Base-by-base conservation (phyloP, 345 rosid genomes). In the Pistacia vera region DNA sequence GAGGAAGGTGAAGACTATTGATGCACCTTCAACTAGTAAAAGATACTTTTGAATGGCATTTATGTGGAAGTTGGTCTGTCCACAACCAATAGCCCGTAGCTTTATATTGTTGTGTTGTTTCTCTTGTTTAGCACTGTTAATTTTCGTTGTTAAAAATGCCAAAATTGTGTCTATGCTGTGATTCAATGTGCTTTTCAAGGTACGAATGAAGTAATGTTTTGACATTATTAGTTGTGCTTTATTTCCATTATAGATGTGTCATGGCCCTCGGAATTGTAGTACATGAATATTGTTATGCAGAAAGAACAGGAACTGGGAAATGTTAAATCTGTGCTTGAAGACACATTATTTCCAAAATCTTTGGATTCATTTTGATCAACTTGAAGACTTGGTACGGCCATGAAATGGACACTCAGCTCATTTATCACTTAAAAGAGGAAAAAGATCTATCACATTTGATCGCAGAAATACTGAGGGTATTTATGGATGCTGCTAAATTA, bases 1-100 rank as follows among this genome's bases (percentile, higher is more conserved):
- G 90, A 89, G 44, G 92, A 89, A 63, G 81, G 83, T 60, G 92
- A 85, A 77, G 92, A 88, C 78, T 86, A 83, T 68, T 83, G 77
- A 81, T 64, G 16, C 41, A 41, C 52, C 36, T 55, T 35, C 52
- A 5, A 46, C 5, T 51, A 57, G 6, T 58, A 14, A 62, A 36
- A 22, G 20, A 54, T 54, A 59, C 33, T 38, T 71, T 51, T 71
- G 20, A 30, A 48, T 59, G 56, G 48, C 58, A 11, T 72, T 60
- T 30, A 61, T 61, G 41, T 49, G 68, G 56, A 61, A 18, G 44
- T 72, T 72, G 58, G 30, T 30, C 58, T 38, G 63, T 46, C 44
- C 59, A 28, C 68, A 28, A 28, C 0, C 12, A 20, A 3, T 49
- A 3, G 58, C 25, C 57, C 41, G 28, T 48, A 38, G 35, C 54